Conservation (phyloP, 176 grass and related monocot genomes). For the Paspalum notatum region DNA sequence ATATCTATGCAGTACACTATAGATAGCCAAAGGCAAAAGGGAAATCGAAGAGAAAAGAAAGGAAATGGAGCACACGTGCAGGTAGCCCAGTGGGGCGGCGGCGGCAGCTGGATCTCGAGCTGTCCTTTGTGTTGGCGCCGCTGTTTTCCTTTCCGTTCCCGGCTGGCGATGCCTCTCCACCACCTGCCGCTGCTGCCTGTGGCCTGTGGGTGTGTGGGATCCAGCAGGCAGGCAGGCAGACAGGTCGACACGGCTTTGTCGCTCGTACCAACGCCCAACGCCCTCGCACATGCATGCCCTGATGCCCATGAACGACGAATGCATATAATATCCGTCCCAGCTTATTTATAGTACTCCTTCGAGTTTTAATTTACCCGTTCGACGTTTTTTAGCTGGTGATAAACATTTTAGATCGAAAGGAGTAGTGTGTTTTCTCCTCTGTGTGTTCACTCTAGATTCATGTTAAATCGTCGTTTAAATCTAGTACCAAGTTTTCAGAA, state of each 20-base stretch:
- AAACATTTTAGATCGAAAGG: too few species aligned
- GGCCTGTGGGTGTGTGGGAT: not conserved
- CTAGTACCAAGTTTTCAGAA: too few species aligned
- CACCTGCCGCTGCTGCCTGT: not conserved
- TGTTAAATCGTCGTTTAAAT: too few species aligned
- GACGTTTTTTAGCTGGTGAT: too few species aligned
- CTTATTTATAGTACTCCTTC: too few species aligned
- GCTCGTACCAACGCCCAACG: slow-evolving; percentile 2
- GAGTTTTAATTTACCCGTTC: too few species aligned
- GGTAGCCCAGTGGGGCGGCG: not conserved
- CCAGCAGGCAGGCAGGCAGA: not conserved
- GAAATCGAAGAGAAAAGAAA: not conserved
- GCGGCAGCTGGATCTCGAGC: slow-evolving; percentile 37
- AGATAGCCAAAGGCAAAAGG: not conserved
- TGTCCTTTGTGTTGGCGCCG: slow-evolving; percentile 29
- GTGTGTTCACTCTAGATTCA: too few species aligned
- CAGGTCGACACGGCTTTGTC: slow-evolving; percentile 30
- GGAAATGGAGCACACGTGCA: slow-evolving; percentile 1
- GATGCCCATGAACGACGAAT: not conserved
- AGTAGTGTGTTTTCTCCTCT: too few species aligned
- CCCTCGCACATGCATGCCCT: not conserved
- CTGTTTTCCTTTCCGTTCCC: not conserved
- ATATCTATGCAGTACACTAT: too few species aligned
- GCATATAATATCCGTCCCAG: not conserved
- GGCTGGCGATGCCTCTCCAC: slow-evolving; percentile 13